Base-by-base conservation (phyloP, 805 yeast genomes). In the Ascoidea asiatica region DNA sequence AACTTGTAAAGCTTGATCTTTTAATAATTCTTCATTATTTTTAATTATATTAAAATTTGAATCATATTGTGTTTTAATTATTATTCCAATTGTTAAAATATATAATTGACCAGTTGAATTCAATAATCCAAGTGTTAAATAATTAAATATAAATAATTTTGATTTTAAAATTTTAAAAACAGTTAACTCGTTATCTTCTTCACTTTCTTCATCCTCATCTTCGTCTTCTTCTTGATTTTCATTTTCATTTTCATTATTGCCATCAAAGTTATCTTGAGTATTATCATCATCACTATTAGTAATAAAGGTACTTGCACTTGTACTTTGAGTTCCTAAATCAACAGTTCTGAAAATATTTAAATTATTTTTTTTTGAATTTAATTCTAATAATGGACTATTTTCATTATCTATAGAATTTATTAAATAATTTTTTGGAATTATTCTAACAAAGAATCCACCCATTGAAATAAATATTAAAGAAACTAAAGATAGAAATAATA, bases 1-100 rank as follows among this genome's bases (percentile, higher is more conserved):
- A 20, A 48, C 51, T 35, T 44, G 48, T 11, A 39, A n/a, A 35
- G 44, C 44, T 38, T 48, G 51, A 19, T 33, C 38, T 15, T 44
- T 36, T 20, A 38, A 46, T 5, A 44, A 37, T 4, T 17, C 15
- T 5, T 11, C 38, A 35, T 48, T 46, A 23, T 33, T 17, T 35
- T 44, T 44, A 22, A 46, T 43, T 19, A 45, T 43, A 41, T 48
- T 48, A 6, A 35, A 21, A n/a, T n/a, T n/a, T n/a, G n/a, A n/a
- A n/a, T n/a, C n/a, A 11, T 62, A 58, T 49, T 69, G 71, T 0
- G 73, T 69, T 43, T 64, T 70, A 7, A 80, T 82, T 15, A 83
- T 69, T 53, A 77, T 82, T 0, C 92, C 92, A 35, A 83, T 79
- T 2, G 83, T 72, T 54, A 70, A 83, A 22, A 83, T 81, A 55